Conservation (phyloP, 345 rosid genomes). For the Brassica carinata region DNA sequence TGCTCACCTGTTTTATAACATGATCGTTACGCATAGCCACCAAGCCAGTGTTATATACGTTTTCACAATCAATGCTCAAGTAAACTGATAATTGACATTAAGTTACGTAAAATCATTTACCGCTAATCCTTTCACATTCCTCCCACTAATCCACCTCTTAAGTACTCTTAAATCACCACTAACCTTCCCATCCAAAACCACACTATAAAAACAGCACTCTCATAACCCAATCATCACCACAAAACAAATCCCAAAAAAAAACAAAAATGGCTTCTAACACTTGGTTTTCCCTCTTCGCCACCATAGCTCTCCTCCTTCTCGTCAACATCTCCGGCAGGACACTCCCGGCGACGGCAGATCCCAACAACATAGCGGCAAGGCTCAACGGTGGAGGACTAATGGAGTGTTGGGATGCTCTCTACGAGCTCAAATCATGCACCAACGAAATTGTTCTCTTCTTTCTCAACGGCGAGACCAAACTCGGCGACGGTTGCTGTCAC, state of each 20-base stretch:
- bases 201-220: constrained; percentile 8
- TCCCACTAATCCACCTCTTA: constrained; percentile 14
- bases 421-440: constrained; percentile 66
- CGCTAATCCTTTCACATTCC: constrained; percentile 19
- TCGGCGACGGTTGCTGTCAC: constrained; percentile 58
- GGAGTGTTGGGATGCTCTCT: constrained; percentile 67
- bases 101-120: not conserved
- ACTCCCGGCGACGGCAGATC: not conserved
- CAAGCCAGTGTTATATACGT: not conserved
- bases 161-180: not conserved
- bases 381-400: constrained; percentile 44
- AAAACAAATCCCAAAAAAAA: not conserved
- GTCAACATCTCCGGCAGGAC: constrained; percentile 15
- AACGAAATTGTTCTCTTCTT: constrained; percentile 64
- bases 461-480: constrained; percentile 57
- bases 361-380: constrained; percentile 32
- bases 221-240: not conserved
- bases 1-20: not conserved
- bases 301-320: constrained; percentile 11
- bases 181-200: constrained; percentile 3
- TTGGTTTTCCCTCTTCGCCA: constrained; percentile 24
- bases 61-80: not conserved
- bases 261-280: constrained; percentile 25
- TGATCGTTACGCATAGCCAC: constrained; percentile 10
- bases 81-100: constrained; percentile 1